Evolutionary conservation across 106 monocot species (phyloP).

Genomic region (Dendrobium officinale): DNA sequence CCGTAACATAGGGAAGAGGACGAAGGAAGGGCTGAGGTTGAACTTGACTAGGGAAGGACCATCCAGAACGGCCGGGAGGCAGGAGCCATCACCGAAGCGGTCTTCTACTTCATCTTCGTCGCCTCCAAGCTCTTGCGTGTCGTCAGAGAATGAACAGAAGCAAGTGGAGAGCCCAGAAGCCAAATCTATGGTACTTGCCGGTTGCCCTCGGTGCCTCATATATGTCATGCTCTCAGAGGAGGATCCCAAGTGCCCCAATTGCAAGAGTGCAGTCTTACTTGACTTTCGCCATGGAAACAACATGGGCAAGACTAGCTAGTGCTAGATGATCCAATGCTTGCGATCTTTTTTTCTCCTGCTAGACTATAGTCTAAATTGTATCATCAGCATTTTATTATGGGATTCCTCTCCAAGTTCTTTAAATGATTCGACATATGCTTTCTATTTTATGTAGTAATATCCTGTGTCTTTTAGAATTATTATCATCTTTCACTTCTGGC

Average conservation of each 20-base stretch:
- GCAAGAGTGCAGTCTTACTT: slow-evolving; percentile 78
- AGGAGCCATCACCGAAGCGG: slow-evolving; percentile 12
- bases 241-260: slow-evolving; percentile 84
- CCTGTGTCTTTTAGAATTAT: no score
- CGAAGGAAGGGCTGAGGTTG: neutral
- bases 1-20: neutral
- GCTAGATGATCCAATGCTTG: neutral
- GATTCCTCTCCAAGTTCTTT: no score
- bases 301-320: neutral
- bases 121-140: slow-evolving; percentile 65
- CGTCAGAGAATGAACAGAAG: slow-evolving; percentile 63
- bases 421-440: no score
- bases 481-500: no score
- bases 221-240: slow-evolving; percentile 90
- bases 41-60: neutral
- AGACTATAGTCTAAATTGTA: neutral
- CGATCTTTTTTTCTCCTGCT: neutral
- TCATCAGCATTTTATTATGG: no score
- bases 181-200: slow-evolving; percentile 82
- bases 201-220: slow-evolving; percentile 83
- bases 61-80: slow-evolving; percentile 25
- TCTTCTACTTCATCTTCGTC: neutral
- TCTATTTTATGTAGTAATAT: no score
- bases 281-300: slow-evolving; percentile 48
- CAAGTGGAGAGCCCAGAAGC: slow-evolving; percentile 48